Conservation (phyloP, 2,329 filamentous ascomycete genomes). For the Cladobotryum protrusum region DNA sequence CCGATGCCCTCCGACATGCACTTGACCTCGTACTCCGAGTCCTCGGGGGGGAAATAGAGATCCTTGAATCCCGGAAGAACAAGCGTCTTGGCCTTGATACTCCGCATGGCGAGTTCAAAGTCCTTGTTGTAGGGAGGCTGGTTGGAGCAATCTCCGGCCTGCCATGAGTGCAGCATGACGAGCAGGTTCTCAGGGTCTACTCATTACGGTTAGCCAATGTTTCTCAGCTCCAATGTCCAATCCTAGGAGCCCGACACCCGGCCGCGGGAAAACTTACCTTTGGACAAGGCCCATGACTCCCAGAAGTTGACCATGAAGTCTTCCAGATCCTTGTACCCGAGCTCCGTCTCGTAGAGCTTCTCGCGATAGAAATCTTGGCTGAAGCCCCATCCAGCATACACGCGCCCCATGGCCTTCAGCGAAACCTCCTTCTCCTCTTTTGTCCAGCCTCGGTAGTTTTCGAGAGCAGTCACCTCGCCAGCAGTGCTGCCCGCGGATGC, state of each 20-base stretch:
- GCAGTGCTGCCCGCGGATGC: constrained; percentile 45
- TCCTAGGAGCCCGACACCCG: background rate
- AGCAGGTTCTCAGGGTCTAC: constrained; percentile 66
- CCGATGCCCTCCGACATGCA: constrained; percentile 30
- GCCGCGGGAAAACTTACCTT: constrained; percentile 37
- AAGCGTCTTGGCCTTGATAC: constrained; percentile 65
- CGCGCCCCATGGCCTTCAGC: constrained; percentile 65
- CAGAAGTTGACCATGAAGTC: constrained; percentile 71
- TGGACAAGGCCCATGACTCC: constrained; percentile 67
- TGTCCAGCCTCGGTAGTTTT: constrained; percentile 21
- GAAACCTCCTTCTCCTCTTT: constrained; percentile 37
- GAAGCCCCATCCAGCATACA: constrained; percentile 78
- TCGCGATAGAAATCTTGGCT: constrained; percentile 73
- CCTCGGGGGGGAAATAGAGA: constrained; percentile 75
- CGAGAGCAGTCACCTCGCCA: constrained; percentile 20
- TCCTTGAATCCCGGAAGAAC: constrained; percentile 69
- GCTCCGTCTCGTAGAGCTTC: constrained; percentile 55
- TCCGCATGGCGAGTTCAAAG: constrained; percentile 58
- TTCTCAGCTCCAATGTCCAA: background rate
- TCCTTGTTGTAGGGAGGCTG: constrained; percentile 63
- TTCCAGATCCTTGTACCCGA: constrained; percentile 63
- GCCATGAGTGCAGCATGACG: constrained; percentile 73
- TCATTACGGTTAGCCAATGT: background rate
- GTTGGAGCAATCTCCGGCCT: constrained; percentile 62
- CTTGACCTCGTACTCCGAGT: constrained; percentile 67